Base-by-base conservation (phyloP, 306 rosid genomes). In the Vicia faba region DNA sequence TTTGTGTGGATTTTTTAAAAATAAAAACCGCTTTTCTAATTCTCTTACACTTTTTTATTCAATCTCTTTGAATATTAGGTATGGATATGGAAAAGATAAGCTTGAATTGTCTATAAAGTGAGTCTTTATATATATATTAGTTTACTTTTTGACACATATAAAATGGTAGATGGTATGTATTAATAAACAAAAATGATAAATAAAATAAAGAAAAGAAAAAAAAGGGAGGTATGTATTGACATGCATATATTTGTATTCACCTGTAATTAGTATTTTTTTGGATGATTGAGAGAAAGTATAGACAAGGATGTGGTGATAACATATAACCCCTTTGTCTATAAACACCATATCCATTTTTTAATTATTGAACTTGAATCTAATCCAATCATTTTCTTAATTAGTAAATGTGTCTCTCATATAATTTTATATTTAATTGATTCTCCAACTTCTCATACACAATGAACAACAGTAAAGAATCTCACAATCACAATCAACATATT, bases 211-310 rank as follows among this genome's bases (percentile, higher is more conserved):
- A 33, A 33, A 33, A 7, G 1, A 33, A 33, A 23, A 23, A n/a
- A 75, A 28, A 46, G 25, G 15, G 15, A 23, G 36, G 48, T 15
- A 39, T 5, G 11, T 1, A 33, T 50, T 45, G 3, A 57, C 26
- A 36, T 45, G 8, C 57, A 20, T 7, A 57, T n/a, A 3, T 57
- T 72, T 64, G 3, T 55, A 55, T 28, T 28, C 70, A 70, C 44
- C 46, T 16, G 12, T 51, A 81, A 76, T 79, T 49, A 67, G 65
- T 64, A 54, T 48, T 29, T 48, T 25, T 59, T 56, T 75, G 45
- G 74, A 61, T 54, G 93, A 87, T 67, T 59, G 66, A 78, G 92
- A 82, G 87, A 4, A 58, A 78, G 80, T 54, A 14, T 84, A 80
- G 92, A 82, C 45, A 75, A 82, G 81, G 59, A 64, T 70, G 84